Base-by-base conservation (phyloP, 164 flowering plant species). In the Santalum album region DNA sequence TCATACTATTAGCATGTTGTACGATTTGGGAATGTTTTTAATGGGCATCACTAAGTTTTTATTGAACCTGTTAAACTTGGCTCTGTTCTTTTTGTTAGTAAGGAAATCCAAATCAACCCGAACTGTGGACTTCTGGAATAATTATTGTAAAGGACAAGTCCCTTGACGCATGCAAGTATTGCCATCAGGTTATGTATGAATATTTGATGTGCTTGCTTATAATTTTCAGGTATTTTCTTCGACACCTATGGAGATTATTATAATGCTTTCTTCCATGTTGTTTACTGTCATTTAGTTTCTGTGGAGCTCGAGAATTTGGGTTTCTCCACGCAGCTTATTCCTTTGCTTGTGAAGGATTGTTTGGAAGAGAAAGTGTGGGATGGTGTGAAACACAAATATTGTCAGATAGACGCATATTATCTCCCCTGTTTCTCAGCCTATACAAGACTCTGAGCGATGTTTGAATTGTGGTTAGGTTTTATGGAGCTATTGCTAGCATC, bases 241-340 rank as follows among this genome's bases (percentile, higher is more conserved):
- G 97, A 94, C 70, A 94, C 97, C 1, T 94, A 90, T 60, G 99
- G 97, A 25, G 96, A 94, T 64, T 87, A 90, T 59, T 89, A 87
- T 77, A 90, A 94, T 74, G 95, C 99, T 25, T 90, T 94, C 61
- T 94, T 90, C 68, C 96, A 90, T 73, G 86, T 87, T 69, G 97
- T 94, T 55, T 94, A 90, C 63, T 87, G 99, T 60, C 78, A 94
- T 63, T 61, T 90, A 51, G 97, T 87, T 58, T 75, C 97, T 29
- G 69, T 94, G 25, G 97, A 94, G 71, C 92, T 90, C 7, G 78
- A 80, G 70, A 79, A 65, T 61, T 64, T 87, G 71, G 97, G 97
- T 46, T 90, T 75, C 70, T 74, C 81, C 25, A 87, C 95, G 14
- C 90, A 89, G 70, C 78, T 87, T 42, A 81, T 92, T 52, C 91